Conservation (phyloP, 768 basidiomycete species). For the Zangia roseola region DNA sequence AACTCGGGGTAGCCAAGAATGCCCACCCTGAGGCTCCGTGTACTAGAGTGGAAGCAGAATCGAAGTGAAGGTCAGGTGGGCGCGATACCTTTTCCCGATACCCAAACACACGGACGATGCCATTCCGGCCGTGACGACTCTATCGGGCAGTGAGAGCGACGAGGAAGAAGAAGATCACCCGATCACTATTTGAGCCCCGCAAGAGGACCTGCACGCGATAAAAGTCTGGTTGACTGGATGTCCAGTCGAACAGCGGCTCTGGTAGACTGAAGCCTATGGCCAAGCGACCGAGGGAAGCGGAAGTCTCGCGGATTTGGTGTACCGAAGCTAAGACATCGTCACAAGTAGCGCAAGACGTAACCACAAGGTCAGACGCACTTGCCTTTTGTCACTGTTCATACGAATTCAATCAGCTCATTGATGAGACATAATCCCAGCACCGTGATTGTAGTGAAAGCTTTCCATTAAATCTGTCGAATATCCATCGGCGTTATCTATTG, state of each 20-base stretch:
- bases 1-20: constrained; percentile 20
- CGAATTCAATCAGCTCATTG: constrained; percentile 3
- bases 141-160: constrained; percentile 12
- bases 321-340: constrained; percentile 36
- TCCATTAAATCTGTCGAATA: not conserved
- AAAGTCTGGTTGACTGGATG: constrained; percentile 70
- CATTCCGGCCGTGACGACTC: constrained; percentile 24
- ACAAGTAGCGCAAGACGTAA: constrained; percentile 36
- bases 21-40: constrained; percentile 14
- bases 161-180: constrained; percentile 35
- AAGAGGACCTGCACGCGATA: constrained; percentile 33
- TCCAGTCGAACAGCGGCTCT: constrained; percentile 41
- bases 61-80: constrained; percentile 25
- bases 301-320: constrained; percentile 9
- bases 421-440: constrained; percentile 4
- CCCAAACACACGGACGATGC: constrained; percentile 8
- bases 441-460: too few species aligned
- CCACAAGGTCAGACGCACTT: constrained; percentile 41
- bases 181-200: constrained; percentile 29
- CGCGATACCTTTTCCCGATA: constrained; percentile 6
- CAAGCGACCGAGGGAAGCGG: constrained; percentile 10
- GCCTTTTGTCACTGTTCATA: constrained; percentile 29
- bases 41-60: constrained; percentile 5
- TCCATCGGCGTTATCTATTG: constrained; percentile 21
- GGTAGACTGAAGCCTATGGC: constrained; percentile 10